Conservation (phyloP, 129 eudicot species). For the Flaveria linearis region DNA sequence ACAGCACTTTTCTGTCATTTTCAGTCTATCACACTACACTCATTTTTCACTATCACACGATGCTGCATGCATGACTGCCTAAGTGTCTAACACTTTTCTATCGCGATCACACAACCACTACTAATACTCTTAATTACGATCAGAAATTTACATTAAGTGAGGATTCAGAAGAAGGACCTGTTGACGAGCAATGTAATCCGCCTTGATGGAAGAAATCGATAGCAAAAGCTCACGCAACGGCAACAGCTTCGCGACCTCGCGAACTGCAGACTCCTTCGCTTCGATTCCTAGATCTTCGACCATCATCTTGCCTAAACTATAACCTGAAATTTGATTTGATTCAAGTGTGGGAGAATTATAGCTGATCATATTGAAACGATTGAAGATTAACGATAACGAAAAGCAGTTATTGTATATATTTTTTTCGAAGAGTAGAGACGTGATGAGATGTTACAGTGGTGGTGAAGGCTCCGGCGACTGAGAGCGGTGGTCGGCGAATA, state of each 20-base stretch:
- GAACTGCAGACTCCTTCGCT: conserved; percentile 92
- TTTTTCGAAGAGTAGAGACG: conserved; percentile 4
- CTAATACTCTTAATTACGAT: not conserved
- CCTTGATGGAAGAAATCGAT: conserved; percentile 84
- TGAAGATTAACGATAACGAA: conserved; percentile 14
- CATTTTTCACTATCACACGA: no score
- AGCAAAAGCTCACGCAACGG: conserved; percentile 85
- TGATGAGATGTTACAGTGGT: not conserved
- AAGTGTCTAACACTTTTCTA: no score
- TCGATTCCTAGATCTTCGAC: conserved; percentile 94
- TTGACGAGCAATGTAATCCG: conserved; percentile 95
- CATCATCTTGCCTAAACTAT: conserved; percentile 60
- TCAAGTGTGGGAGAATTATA: conserved; percentile 14
- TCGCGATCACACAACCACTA: no score
- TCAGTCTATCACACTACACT: no score
- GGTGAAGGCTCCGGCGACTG: conserved; percentile 5
- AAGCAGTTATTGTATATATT: not conserved
- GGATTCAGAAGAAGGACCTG: conserved; percentile 50
- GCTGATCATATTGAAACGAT: conserved; percentile 2
- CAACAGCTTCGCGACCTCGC: conserved; percentile 96
- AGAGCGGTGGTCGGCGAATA: conserved; percentile 17
- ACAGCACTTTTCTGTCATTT: no score
- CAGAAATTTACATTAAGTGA: not conserved
- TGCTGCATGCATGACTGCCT: no score
- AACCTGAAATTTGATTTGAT: not conserved